Percentiles rank a stretch among this genome's conserved stretches.
Evolutionary conservation across 1,139 yeast genomes (phyloP).

Genomic region (Diutina scorzettiae): DNA sequence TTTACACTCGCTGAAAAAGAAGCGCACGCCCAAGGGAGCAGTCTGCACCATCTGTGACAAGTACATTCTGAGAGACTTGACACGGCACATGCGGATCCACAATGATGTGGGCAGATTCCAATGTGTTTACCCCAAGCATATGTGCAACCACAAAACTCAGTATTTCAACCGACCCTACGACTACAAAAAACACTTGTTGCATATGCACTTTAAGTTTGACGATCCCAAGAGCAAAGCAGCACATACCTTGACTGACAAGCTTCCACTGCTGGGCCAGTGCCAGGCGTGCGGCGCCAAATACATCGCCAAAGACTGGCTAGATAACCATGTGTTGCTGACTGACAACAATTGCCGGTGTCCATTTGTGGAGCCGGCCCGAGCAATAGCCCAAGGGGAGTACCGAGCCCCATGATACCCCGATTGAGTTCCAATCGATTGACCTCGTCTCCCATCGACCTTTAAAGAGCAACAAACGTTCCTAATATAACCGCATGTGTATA

Average conservation of each 20-base stretch:
- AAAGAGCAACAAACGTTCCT: too few species aligned
- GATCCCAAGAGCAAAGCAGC: conserved; percentile 32
- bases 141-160: conserved; percentile 34
- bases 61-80: conserved; percentile 31
- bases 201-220: conserved; percentile 33
- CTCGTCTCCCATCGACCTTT: too few species aligned
- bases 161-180: conserved; percentile 38
- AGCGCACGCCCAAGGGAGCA: conserved; percentile 27
- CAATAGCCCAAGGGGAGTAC: too few species aligned
- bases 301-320: conserved; percentile 31
- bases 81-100: conserved; percentile 35
- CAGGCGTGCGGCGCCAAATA: conserved; percentile 26
- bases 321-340: conserved; percentile 25
- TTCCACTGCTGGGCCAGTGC: conserved; percentile 28
- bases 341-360: conserved; percentile 9
- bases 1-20: conserved; percentile 13
- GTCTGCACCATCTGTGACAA: conserved; percentile 31
- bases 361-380: background rate
- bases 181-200: conserved; percentile 34
- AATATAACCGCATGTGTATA: too few species aligned
- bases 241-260: conserved; percentile 31
- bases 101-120: conserved; percentile 35
- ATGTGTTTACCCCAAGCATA: conserved; percentile 30
- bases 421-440: too few species aligned
- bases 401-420: too few species aligned